Percentiles rank a stretch among this genome's conserved stretches.
phyloP scores from a whole-genome alignment of 805 yeast species.

The Candida nemodendra region DNA sequence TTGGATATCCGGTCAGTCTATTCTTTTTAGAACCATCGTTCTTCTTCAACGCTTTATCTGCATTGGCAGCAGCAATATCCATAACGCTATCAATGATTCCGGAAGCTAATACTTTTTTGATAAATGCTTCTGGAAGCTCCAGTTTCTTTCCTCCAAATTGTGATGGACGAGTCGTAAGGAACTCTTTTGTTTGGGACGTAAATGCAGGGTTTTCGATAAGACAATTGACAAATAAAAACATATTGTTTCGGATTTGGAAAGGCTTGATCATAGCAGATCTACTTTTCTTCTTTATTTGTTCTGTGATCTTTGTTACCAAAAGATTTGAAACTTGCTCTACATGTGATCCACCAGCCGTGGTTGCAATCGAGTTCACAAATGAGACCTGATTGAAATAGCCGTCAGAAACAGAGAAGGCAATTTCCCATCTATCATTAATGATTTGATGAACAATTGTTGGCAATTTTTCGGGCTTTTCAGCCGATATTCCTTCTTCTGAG shows the following conservation, averaged over 20 bases:
- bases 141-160: constrained; percentile 86
- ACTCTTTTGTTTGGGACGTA: constrained; percentile 97
- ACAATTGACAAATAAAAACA: constrained; percentile 89
- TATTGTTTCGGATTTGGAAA: constrained; percentile 82
- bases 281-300: constrained; percentile 64
- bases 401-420: constrained; percentile 92
- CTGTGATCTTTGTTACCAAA: constrained; percentile 73
- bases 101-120: constrained; percentile 70
- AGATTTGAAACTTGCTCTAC: constrained; percentile 84
- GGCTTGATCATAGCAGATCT: constrained; percentile 74
- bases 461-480: constrained; percentile 36
- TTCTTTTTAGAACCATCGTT: constrained; percentile 84
- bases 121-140: constrained; percentile 72
- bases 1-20: constrained; percentile 84
- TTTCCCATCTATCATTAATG: constrained; percentile 88
- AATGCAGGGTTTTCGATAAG: constrained; percentile 95
- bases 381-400: constrained; percentile 91
- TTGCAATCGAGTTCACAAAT: constrained; percentile 96
- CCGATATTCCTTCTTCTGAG: constrained; percentile 8
- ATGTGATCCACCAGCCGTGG: constrained; percentile 96
- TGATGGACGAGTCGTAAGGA: constrained; percentile 80
- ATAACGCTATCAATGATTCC: constrained; percentile 69
- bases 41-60: constrained; percentile 80
- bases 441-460: constrained; percentile 73
- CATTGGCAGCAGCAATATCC: constrained; percentile 84